Conservation (phyloP, 805 yeast species). For the Pichia californica region DNA sequence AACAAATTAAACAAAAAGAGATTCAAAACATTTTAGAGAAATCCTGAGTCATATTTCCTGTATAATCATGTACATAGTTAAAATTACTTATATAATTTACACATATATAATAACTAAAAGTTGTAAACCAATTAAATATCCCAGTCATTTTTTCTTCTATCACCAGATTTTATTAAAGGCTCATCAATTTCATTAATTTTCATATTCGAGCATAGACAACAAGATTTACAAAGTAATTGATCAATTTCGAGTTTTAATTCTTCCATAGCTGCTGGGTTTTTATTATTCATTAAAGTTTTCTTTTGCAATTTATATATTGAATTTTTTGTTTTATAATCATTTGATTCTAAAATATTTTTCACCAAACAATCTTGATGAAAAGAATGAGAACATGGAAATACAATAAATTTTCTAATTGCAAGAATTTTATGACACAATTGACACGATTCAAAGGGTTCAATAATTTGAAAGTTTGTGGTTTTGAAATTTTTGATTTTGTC, state of each 20-base stretch:
- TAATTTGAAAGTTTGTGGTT: slow-evolving; percentile 49
- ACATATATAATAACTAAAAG: background rate
- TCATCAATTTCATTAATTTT: slow-evolving; percentile 66
- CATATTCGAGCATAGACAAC: slow-evolving; percentile 71
- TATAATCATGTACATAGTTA: background rate
- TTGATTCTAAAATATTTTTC: slow-evolving; percentile 49
- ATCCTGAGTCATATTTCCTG: too few relatives aligned
- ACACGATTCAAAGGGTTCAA: slow-evolving; percentile 85
- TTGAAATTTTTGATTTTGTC: slow-evolving; percentile 48
- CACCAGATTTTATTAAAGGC: slow-evolving; percentile 41
- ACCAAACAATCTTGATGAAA: slow-evolving; percentile 88
- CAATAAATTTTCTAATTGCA: slow-evolving; percentile 64
- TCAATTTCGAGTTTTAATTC: slow-evolving; percentile 46
- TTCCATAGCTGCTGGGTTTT: slow-evolving; percentile 24
- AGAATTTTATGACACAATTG: slow-evolving; percentile 61
- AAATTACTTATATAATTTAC: background rate
- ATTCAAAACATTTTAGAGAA: slow-evolving; percentile 17
- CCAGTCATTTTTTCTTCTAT: slow-evolving; percentile 43
- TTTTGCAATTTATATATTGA: slow-evolving; percentile 50
- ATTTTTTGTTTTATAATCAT: slow-evolving; percentile 61
- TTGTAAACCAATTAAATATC: slow-evolving; percentile 25
- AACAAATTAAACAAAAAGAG: slow-evolving; percentile 13
- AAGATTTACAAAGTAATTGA: slow-evolving; percentile 50
- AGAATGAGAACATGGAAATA: slow-evolving; percentile 86
- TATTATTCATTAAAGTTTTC: slow-evolving; percentile 33